These are phyloP conservation scores for Nicotiana obtusifolia DNA, from an alignment of 257 asterid genomes.

Conservation along the genomic window DNA sequence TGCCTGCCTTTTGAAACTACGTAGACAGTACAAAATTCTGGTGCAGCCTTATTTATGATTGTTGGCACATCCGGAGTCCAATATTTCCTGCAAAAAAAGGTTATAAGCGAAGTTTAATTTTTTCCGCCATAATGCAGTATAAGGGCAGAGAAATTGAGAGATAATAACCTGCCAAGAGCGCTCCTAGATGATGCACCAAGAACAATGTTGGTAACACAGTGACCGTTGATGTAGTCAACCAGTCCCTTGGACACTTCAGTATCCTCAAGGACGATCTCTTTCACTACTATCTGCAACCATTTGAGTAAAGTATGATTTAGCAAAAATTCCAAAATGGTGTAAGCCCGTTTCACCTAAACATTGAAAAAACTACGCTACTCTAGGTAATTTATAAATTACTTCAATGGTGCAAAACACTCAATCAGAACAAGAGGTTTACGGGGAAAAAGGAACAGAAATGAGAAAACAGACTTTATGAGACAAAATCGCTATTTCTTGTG, in stretches of 20 bases:
- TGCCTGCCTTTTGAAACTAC: conserved; percentile 55
- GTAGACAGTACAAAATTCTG: conserved; percentile 64
- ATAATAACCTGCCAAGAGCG: conserved; percentile 33
- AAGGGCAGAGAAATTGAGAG: background rate
- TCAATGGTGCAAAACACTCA: background rate
- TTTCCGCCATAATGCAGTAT: background rate
- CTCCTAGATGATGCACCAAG: conserved; percentile 58
- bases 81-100: conserved; percentile 35
- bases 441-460: background rate
- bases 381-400: background rate
- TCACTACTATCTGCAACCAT: conserved; percentile 36
- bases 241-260: conserved; percentile 45
- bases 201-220: conserved; percentile 45
- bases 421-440: background rate
- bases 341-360: background rate
- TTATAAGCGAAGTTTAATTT: conserved; percentile 10
- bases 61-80: conserved; percentile 62
- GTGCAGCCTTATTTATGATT: conserved; percentile 59
- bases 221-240: conserved; percentile 45
- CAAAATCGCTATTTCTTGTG: background rate
- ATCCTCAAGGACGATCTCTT: conserved; percentile 53
- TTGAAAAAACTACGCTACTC: background rate
- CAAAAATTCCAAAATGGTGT: background rate
- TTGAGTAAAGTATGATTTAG: background rate
- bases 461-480: background rate